Percentiles rank a stretch among this genome's conserved stretches.
Evolutionary conservation across 2,329 filamentous ascomycete species (phyloP).

Genomic region (Pseudogymnoascus sp.): DNA sequence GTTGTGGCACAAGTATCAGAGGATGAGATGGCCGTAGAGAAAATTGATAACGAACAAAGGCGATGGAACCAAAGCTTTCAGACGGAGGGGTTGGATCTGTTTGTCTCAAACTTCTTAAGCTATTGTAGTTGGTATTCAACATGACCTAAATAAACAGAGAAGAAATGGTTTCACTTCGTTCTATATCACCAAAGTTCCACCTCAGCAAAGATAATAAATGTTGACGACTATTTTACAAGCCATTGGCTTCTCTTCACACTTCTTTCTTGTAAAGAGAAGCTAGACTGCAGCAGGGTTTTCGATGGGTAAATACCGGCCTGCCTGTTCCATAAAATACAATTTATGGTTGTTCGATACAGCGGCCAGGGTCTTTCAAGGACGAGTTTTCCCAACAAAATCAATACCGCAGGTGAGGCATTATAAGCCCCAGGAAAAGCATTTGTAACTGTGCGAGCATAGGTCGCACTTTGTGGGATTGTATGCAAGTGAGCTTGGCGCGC

Average conservation of each 20-base stretch:
- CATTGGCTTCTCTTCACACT: neutral
- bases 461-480: no score
- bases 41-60: neutral
- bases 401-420: neutral
- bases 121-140: neutral
- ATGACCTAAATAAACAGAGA: neutral
- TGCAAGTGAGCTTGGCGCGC: neutral
- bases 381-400: neutral
- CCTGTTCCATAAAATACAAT: neutral
- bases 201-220: neutral
- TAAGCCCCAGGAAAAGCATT: neutral
- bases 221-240: neutral
- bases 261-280: neutral
- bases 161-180: neutral
- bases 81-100: neutral
- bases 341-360: neutral
- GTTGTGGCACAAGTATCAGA: neutral
- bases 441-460: no score
- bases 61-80: neutral
- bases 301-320: neutral
- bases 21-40: neutral
- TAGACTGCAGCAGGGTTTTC: neutral
- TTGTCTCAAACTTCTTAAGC: neutral
- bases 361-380: neutral
- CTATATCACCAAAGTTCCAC: neutral